phyloP scores from a whole-genome alignment of 2,329 filamentous ascomycete species.

The Calonectria naviculata region DNA sequence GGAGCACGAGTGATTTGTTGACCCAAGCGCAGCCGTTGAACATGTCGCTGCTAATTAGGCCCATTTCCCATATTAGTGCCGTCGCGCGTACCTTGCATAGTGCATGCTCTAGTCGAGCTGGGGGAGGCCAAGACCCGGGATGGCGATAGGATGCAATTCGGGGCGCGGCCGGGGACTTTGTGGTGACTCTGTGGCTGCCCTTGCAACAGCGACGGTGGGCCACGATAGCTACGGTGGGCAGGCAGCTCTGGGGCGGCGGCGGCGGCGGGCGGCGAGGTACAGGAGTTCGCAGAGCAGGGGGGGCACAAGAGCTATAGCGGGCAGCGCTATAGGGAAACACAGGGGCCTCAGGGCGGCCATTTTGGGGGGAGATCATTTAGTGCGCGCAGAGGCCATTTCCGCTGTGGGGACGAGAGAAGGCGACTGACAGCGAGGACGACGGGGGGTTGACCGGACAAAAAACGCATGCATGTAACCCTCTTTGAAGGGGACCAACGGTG shows the following conservation, averaged over 20 bases:
- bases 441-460: not conserved
- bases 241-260: not conserved
- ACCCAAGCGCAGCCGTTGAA: slow-evolving; percentile 8
- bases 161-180: not conserved
- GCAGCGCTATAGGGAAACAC: slow-evolving; percentile 1
- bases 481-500: not conserved
- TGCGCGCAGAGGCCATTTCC: slow-evolving; percentile 1
- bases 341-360: slow-evolving; percentile 8
- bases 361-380: not conserved
- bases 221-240: too few species aligned
- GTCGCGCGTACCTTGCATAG: not conserved
- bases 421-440: not conserved
- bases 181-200: not conserved
- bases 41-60: not conserved
- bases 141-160: not conserved
- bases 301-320: not conserved
- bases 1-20: slow-evolving; percentile 7
- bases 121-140: not conserved
- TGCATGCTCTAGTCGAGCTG: not conserved
- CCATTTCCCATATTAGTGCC: not conserved
- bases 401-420: not conserved
- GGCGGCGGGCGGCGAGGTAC: not conserved
- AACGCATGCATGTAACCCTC: not conserved
- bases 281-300: not conserved
- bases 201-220: slow-evolving; percentile 13